Percentiles rank a stretch among this genome's conserved stretches.
These are phyloP conservation scores for Thielaviopsis populi DNA, from an alignment of 2,329 filamentous ascomycete species.

Conservation along the genomic window DNA sequence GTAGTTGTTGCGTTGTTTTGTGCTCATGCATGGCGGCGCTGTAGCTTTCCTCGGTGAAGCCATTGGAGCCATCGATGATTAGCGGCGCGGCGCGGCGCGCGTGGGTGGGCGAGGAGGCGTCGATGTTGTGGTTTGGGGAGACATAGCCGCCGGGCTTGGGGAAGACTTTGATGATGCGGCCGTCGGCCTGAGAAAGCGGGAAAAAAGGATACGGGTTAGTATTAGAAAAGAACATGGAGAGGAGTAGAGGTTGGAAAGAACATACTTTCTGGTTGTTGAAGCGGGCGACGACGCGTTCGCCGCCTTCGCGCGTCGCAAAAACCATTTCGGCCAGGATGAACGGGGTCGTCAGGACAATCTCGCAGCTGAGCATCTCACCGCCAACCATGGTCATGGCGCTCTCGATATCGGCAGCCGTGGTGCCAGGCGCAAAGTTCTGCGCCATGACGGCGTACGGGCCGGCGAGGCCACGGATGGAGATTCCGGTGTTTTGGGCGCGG, in stretches of 20 bases:
- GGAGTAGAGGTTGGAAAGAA: background rate
- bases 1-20: background rate
- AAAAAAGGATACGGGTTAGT: background rate
- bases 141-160: constrained; percentile 39
- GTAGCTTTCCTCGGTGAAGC: constrained; percentile 35
- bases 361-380: constrained; percentile 52
- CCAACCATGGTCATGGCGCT: constrained; percentile 66
- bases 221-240: background rate
- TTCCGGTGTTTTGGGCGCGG: constrained; percentile 26
- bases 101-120: constrained; percentile 19
- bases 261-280: constrained; percentile 67
- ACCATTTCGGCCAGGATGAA: constrained; percentile 65
- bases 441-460: constrained; percentile 59
- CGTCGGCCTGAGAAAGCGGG: constrained; percentile 45
- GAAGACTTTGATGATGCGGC: constrained; percentile 58
- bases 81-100: constrained; percentile 20
- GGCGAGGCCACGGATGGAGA: constrained; percentile 59
- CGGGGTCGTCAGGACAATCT: constrained; percentile 50
- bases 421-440: constrained; percentile 70
- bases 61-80: constrained; percentile 38
- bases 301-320: constrained; percentile 56
- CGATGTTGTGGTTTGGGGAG: constrained; percentile 20
- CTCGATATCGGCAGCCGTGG: constrained; percentile 69
- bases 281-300: constrained; percentile 56
- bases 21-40: constrained; percentile 19